These are phyloP conservation scores for Coemansia sp. DNA, from an alignment of 192 early-diverging fungal genomes.

Conservation along the genomic window DNA sequence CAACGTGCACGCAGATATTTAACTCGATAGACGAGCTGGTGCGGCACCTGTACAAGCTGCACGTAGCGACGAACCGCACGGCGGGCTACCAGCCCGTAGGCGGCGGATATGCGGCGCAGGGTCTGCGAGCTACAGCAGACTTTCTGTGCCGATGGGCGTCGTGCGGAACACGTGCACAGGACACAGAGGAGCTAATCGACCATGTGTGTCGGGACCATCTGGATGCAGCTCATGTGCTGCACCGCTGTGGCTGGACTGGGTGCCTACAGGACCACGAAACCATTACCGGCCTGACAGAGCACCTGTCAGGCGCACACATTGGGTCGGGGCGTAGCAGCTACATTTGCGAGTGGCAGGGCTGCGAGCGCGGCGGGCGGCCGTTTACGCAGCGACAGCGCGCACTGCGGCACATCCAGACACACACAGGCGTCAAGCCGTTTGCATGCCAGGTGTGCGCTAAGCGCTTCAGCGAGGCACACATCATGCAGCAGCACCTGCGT, in stretches of 20 bases:
- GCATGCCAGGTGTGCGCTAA: slow-evolving; percentile 73
- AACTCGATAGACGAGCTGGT: slow-evolving; percentile 48
- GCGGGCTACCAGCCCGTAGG: background rate
- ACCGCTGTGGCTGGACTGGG: slow-evolving; percentile 71
- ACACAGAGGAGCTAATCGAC: slow-evolving; percentile 57
- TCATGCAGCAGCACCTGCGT: slow-evolving; percentile 76
- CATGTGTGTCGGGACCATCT: slow-evolving; percentile 65
- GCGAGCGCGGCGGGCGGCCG: slow-evolving; percentile 63
- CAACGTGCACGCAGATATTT: slow-evolving; percentile 60
- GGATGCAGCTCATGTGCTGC: slow-evolving; percentile 43
- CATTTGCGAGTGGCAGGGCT: slow-evolving; percentile 51
- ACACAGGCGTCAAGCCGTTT: slow-evolving; percentile 80
- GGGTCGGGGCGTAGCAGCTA: slow-evolving; percentile 53
- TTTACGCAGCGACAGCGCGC: slow-evolving; percentile 71
- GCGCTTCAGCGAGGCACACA: slow-evolving; percentile 76
- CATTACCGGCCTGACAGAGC: slow-evolving; percentile 45
- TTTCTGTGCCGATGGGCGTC: slow-evolving; percentile 64
- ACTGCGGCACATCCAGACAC: slow-evolving; percentile 83
- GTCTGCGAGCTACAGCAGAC: slow-evolving; percentile 9
- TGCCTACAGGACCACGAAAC: slow-evolving; percentile 52
- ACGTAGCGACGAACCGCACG: slow-evolving; percentile 48
- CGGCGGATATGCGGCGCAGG: background rate
- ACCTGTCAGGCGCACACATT: slow-evolving; percentile 43
- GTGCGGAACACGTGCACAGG: slow-evolving; percentile 56
- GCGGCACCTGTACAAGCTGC: slow-evolving; percentile 52